These are phyloP conservation scores for Carex myosuroides DNA, from an alignment of 176 grass and related monocot species.

Conservation along the genomic window DNA sequence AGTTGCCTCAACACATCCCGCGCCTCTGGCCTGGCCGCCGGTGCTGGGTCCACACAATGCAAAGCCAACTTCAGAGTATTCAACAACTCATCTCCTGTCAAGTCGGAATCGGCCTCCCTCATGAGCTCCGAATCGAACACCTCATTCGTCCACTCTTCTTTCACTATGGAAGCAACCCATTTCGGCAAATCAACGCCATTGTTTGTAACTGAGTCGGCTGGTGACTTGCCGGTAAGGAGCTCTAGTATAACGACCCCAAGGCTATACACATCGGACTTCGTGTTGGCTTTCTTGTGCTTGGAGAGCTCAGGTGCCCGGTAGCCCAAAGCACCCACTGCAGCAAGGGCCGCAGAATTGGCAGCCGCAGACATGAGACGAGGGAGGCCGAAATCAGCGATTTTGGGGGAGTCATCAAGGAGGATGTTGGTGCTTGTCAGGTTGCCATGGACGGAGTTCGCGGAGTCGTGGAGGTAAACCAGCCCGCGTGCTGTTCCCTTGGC, in stretches of 20 bases:
- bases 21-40: conserved; percentile 43
- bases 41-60: conserved; percentile 65
- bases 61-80: conserved; percentile 76
- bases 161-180: conserved; percentile 79
- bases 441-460: conserved; percentile 51
- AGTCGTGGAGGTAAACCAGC: conserved; percentile 53
- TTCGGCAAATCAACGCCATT: conserved; percentile 74
- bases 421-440: conserved; percentile 74
- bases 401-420: conserved; percentile 56
- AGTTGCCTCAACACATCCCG: conserved; percentile 61
- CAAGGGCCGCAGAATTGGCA: conserved; percentile 59
- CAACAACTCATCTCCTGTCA: conserved; percentile 56
- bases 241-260: conserved; percentile 79
- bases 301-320: conserved; percentile 81
- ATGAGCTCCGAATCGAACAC: conserved; percentile 85
- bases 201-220: conserved; percentile 41
- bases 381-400: conserved; percentile 65
- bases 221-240: conserved; percentile 75
- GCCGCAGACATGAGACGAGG: conserved; percentile 67
- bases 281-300: conserved; percentile 67
- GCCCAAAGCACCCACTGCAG: conserved; percentile 42
- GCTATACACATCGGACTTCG: conserved; percentile 87
- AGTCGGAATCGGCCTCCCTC: conserved; percentile 35
- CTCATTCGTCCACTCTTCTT: conserved; percentile 89
- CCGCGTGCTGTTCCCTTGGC: conserved; percentile 62